Conservation (phyloP, 257 asterid species). For the Solanum boliviense region DNA sequence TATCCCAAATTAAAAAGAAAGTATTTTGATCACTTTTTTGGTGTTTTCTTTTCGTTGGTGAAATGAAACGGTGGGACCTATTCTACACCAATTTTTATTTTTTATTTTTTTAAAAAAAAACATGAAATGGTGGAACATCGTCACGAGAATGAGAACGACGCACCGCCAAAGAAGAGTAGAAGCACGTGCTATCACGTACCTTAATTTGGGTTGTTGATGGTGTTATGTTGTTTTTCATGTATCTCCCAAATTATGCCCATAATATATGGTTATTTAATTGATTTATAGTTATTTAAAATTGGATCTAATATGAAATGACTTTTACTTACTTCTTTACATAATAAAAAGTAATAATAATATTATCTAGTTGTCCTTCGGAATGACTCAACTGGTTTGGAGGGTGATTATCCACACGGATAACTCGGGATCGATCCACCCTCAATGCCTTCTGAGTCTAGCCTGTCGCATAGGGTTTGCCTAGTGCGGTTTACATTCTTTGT, state of each 20-base stretch:
- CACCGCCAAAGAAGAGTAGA: not conserved
- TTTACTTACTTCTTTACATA: too few species aligned
- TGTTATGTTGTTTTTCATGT: not conserved
- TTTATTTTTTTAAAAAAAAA: too few species aligned
- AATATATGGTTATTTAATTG: not conserved
- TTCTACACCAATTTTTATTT: not conserved
- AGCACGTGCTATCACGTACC: not conserved
- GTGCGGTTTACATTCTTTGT: too few species aligned
- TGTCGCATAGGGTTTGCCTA: not conserved
- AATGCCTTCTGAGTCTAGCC: not conserved
- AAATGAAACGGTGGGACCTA: not conserved
- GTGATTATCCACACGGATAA: too few species aligned
- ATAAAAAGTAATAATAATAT: too few species aligned
- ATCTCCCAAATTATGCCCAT: not conserved
- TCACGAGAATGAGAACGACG: constrained; percentile 19
- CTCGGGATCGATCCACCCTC: too few species aligned
- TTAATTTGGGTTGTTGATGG: not conserved
- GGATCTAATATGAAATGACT: too few species aligned
- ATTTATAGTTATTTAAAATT: too few species aligned
- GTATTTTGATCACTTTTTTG: not conserved
- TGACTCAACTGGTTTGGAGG: too few species aligned
- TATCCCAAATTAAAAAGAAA: too few species aligned
- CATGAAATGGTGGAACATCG: not conserved
- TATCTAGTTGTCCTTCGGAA: not conserved
- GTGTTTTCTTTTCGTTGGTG: not conserved